Conservation (phyloP, 2,329 filamentous ascomycete species). For the Xylariaceae sp. region DNA sequence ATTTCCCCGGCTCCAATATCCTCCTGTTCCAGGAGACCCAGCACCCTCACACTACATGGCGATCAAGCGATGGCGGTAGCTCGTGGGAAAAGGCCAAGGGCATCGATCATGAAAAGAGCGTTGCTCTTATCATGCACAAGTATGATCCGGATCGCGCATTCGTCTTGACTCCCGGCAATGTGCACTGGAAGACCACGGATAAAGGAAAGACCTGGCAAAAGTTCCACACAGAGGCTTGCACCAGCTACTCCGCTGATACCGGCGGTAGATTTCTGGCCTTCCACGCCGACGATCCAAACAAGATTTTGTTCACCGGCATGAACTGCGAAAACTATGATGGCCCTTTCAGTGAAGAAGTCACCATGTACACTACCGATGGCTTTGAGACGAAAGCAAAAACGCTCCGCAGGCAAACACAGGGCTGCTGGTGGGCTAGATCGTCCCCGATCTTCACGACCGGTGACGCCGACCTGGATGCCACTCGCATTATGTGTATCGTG, state of each 20-base stretch:
- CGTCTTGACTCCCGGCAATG: conserved; percentile 61
- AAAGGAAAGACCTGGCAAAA: conserved; percentile 73
- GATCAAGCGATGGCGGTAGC: conserved; percentile 74
- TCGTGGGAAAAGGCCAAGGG: conserved; percentile 64
- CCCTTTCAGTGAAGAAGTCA: conserved; percentile 57
- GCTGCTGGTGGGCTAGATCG: conserved; percentile 84
- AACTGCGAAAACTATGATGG: conserved; percentile 57
- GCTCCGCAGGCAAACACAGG: conserved; percentile 62
- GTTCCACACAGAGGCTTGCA: conserved; percentile 60
- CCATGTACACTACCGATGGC: conserved; percentile 76
- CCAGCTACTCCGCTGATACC: conserved; percentile 47
- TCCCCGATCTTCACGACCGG: conserved; percentile 68
- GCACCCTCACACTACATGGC: conserved; percentile 58
- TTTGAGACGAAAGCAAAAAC: conserved; percentile 64
- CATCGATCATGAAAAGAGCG: conserved; percentile 57
- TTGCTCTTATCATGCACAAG: conserved; percentile 68
- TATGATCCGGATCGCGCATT: conserved; percentile 76
- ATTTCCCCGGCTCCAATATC: conserved; percentile 85
- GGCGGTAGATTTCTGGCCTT: conserved; percentile 59
- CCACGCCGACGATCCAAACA: conserved; percentile 76
- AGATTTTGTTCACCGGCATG: conserved; percentile 78
- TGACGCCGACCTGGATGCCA: conserved; percentile 57
- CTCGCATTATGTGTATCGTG: conserved; percentile 76
- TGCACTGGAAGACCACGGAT: conserved; percentile 80
- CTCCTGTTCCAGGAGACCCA: conserved; percentile 67